A percentile compares a stretch with the other conserved stretches of the same genome.
Conservation (phyloP, 768 basidiomycete species). For the Mycena polygramma region DNA sequence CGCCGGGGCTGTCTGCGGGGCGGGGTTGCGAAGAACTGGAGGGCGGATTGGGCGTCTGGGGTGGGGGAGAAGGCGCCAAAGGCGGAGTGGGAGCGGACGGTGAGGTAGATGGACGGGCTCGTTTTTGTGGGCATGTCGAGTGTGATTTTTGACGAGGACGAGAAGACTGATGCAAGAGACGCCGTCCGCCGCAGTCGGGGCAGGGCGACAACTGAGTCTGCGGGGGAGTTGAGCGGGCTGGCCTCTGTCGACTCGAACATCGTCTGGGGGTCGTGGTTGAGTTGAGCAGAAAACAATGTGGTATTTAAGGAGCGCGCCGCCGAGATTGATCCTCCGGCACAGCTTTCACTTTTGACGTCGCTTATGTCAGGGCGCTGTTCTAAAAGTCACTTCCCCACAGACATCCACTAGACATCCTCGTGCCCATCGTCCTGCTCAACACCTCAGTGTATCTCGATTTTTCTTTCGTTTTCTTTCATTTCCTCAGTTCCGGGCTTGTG, state of each 20-base stretch:
- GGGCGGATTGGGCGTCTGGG: constrained; percentile 46
- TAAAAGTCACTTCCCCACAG: neutral
- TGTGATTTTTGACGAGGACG: constrained; percentile 39
- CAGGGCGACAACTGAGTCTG: constrained; percentile 19
- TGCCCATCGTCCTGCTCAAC: too few relatives aligned
- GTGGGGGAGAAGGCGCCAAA: constrained; percentile 58
- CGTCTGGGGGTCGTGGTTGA: too few relatives aligned
- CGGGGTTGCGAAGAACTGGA: constrained; percentile 49
- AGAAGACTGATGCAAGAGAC: constrained; percentile 42
- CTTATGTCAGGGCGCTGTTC: neutral
- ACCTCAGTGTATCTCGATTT: too few relatives aligned
- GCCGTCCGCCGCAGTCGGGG: constrained; percentile 22
- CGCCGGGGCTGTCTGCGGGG: constrained; percentile 40
- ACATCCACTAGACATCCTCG: too few relatives aligned
- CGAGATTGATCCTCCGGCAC: neutral
- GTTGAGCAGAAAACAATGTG: neutral
- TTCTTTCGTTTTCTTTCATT: too few relatives aligned
- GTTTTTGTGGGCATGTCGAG: constrained; percentile 41
- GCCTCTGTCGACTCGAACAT: constrained; percentile 21
- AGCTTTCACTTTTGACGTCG: neutral
- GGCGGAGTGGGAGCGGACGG: constrained; percentile 42
- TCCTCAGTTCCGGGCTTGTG: too few relatives aligned
- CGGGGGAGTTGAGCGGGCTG: constrained; percentile 29
- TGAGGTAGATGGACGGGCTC: constrained; percentile 38
- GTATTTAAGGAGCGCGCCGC: neutral